Conservation (phyloP, 345 rosid genomes). For the Cardiospermum halicacabum region DNA sequence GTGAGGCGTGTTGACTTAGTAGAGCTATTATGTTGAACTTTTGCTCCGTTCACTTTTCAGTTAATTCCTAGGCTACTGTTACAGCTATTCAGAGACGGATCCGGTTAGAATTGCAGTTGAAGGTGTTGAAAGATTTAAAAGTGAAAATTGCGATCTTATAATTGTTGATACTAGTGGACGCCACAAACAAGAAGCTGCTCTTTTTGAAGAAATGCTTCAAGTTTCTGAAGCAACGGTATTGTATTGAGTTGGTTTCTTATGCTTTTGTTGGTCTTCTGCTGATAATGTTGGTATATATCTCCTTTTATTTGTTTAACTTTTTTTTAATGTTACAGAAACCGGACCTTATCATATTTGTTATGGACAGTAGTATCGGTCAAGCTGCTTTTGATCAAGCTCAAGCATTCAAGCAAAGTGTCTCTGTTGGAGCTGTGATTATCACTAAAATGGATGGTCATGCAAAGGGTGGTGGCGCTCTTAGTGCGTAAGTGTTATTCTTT, state of each 20-base stretch:
- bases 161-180: constrained; percentile 96
- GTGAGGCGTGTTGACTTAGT: constrained; percentile 18
- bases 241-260: constrained; percentile 2
- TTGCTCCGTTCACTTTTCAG: neutral
- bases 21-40: too few relatives aligned
- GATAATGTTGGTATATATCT: constrained; percentile 8
- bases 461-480: constrained; percentile 98
- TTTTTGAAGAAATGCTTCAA: constrained; percentile 98
- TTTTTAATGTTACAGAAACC: constrained; percentile 67
- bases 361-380: constrained; percentile 98
- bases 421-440: constrained; percentile 91
- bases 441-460: constrained; percentile 99
- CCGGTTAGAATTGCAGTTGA: constrained; percentile 94
- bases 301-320: neutral
- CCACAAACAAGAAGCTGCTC: constrained; percentile 92
- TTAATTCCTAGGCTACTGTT: constrained; percentile 11
- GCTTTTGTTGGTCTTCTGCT: neutral
- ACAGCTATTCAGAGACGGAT: constrained; percentile 89
- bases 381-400: constrained; percentile 94
- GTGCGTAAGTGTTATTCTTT: constrained; percentile 62
- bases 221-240: constrained; percentile 92
- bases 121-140: constrained; percentile 86
- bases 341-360: constrained; percentile 83
- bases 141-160: constrained; percentile 88
- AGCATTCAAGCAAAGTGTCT: constrained; percentile 85